Evolutionary conservation across 164 flowering plant species (phyloP), one percentile per base, ranked within the genome.

Genomic region (Dillenia suffruticosa): DNA sequence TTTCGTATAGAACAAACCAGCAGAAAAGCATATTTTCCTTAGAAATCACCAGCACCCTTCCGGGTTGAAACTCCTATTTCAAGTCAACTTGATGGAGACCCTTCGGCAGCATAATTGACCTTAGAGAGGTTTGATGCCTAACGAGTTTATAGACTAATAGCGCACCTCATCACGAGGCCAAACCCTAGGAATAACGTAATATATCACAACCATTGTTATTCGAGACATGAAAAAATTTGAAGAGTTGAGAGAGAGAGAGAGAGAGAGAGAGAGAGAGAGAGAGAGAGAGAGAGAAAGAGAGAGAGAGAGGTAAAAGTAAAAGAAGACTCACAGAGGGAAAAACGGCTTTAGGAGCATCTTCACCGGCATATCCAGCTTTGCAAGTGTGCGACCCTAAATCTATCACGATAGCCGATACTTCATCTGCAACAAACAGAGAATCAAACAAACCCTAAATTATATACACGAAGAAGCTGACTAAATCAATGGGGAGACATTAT

Each of bases 301-400:
- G 40, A 26, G 5, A 26, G 40, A 1, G 40, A 26, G 40, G 40
- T 14, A 8, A 22, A 13, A 58, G 49, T 12, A 19, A 17, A 52
- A n/a, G 19, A 64, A 51, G 9, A 72, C 87, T 77, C 71, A 94
- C 98, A 15, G 98, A 91, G 9, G 99, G 97, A 46, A 94, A 94
- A 5, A 94, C 99, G 12, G 99, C 97, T 71, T 94, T 94, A 43
- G 99, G 99, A 63, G 96, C 96, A 83, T 94, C 99, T 80, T 94
- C 99, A 44, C 99, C 99, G 44, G 99, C 99, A 63, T 94, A 94
- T 22, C 99, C 99, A 69, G 97, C 99, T 75, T 94, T 94, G 76
- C 99, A 94, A 44, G 97, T 91, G 71, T 94, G 93, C 12, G 96
- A 88, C 32, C 99, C 99, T 65, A 94, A 63, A 79, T 94, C 99